Evolutionary conservation across 176 grass and related monocot genomes (phyloP).

Genomic region (Hordeum marinum): DNA sequence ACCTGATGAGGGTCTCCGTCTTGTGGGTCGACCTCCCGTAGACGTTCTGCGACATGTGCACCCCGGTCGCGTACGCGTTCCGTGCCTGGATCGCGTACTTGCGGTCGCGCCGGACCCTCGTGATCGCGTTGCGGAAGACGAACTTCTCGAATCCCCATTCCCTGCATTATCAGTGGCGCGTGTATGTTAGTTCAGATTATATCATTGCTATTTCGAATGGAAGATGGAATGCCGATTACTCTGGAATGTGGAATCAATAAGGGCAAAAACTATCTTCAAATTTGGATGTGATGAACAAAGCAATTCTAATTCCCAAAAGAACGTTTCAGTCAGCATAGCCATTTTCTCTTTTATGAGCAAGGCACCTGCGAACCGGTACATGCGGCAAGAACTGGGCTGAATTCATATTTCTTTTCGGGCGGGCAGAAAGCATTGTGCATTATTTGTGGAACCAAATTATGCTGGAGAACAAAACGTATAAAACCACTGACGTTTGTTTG

Average conservation of each 20-base stretch:
- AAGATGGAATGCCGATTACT: background rate
- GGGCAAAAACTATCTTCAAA: background rate
- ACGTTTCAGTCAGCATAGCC: no score
- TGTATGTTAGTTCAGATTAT: background rate
- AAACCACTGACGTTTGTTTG: background rate
- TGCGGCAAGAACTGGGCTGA: no score
- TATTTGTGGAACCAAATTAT: background rate
- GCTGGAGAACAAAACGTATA: background rate
- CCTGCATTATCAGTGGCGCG: slow-evolving; percentile 21
- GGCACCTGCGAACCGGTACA: no score
- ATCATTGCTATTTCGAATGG: background rate
- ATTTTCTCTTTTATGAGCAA: no score
- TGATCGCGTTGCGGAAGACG: slow-evolving; percentile 66
- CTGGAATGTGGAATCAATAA: background rate
- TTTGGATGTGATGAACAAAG: background rate
- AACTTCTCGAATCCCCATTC: slow-evolving; percentile 93
- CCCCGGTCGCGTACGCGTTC: slow-evolving; percentile 61
- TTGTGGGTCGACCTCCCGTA: slow-evolving; percentile 65
- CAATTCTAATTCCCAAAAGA: background rate
- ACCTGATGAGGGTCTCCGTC: slow-evolving; percentile 71
- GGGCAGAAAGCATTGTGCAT: background rate
- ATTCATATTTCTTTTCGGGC: background rate
- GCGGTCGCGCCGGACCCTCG: slow-evolving; percentile 59
- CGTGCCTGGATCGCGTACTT: slow-evolving; percentile 81
- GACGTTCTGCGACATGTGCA: slow-evolving; percentile 86